Evolutionary conservation across 2,329 filamentous ascomycete genomes (phyloP).

Genomic region (Periconia digitata): DNA sequence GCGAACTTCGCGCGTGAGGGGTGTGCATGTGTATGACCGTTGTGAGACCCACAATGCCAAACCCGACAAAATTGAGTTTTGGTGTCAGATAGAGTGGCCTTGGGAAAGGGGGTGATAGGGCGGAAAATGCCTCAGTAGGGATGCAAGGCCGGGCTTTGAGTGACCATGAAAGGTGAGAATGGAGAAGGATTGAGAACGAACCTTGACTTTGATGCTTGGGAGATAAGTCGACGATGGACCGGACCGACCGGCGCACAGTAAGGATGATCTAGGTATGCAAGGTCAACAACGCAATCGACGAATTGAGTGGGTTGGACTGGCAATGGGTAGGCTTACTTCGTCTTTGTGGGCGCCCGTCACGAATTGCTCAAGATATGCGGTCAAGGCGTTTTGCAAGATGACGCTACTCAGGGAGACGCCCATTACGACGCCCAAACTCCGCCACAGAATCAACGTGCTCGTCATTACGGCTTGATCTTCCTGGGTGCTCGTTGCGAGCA

Average conservation of each 20-base stretch:
- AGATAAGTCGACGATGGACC: slow-evolving; percentile 50
- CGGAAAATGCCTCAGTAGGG: not conserved
- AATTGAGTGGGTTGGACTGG: not conserved
- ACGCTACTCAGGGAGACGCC: slow-evolving; percentile 73
- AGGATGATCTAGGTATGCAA: slow-evolving; percentile 43
- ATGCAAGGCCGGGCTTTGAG: not conserved
- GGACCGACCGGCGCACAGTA: slow-evolving; percentile 54
- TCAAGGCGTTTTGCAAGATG: slow-evolving; percentile 71
- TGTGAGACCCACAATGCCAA: too few species aligned
- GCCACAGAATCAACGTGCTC: slow-evolving; percentile 70
- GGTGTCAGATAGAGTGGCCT: too few species aligned
- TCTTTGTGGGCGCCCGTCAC: slow-evolving; percentile 63
- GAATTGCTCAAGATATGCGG: slow-evolving; percentile 58
- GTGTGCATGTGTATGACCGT: not conserved
- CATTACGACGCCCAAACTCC: slow-evolving; percentile 70
- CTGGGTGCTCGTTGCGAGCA: slow-evolving; percentile 46
- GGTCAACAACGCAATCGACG: slow-evolving; percentile 7
- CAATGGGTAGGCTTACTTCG: slow-evolving; percentile 37
- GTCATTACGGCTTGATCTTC: slow-evolving; percentile 56
- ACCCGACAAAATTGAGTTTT: too few species aligned
- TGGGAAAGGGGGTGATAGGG: too few species aligned
- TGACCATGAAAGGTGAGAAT: not conserved
- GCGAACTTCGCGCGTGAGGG: not conserved
- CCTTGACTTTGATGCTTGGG: slow-evolving; percentile 51
- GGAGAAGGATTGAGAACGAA: slow-evolving; percentile 21